Conservation (phyloP, 2,329 filamentous ascomycete species). For the Colletotrichum magnum region DNA sequence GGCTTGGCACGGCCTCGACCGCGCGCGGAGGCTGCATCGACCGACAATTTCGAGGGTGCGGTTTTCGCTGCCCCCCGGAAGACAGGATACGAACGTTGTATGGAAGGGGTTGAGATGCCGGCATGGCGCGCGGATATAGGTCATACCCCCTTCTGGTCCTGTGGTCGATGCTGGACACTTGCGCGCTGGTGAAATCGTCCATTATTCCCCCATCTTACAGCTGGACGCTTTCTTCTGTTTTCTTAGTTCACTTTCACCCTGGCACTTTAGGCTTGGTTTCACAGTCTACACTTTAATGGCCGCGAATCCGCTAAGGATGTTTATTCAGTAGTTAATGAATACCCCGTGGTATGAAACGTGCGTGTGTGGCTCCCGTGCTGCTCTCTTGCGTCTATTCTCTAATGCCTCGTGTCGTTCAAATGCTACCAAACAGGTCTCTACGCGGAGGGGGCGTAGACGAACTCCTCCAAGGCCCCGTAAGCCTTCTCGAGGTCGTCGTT, state of each 20-base stretch:
- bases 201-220: slow-evolving; percentile 49
- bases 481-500: slow-evolving; percentile 64
- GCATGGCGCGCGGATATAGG: slow-evolving; percentile 33
- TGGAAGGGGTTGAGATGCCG: slow-evolving; percentile 27
- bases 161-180: slow-evolving; percentile 38
- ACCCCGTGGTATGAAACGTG: neutral
- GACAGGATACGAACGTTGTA: slow-evolving; percentile 23
- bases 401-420: neutral
- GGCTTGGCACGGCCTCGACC: slow-evolving; percentile 33
- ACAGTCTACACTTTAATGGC: slow-evolving; percentile 48
- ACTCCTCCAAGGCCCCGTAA: slow-evolving; percentile 66
- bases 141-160: slow-evolving; percentile 30
- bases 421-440: neutral
- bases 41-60: slow-evolving; percentile 14
- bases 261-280: slow-evolving; percentile 45
- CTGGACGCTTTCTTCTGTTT: slow-evolving; percentile 58
- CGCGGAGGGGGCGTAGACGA: slow-evolving; percentile 55
- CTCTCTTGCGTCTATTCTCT: neutral
- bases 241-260: slow-evolving; percentile 49
- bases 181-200: slow-evolving; percentile 35
- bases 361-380: neutral
- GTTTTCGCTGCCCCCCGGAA: slow-evolving; percentile 10
- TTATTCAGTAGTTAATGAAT: slow-evolving; percentile 10
- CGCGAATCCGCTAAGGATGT: neutral
- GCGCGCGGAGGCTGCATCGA: slow-evolving; percentile 32